These are phyloP conservation scores for Simplicillium aogashimaense DNA, from an alignment of 2,329 filamentous ascomycete species.

Conservation along the genomic window DNA sequence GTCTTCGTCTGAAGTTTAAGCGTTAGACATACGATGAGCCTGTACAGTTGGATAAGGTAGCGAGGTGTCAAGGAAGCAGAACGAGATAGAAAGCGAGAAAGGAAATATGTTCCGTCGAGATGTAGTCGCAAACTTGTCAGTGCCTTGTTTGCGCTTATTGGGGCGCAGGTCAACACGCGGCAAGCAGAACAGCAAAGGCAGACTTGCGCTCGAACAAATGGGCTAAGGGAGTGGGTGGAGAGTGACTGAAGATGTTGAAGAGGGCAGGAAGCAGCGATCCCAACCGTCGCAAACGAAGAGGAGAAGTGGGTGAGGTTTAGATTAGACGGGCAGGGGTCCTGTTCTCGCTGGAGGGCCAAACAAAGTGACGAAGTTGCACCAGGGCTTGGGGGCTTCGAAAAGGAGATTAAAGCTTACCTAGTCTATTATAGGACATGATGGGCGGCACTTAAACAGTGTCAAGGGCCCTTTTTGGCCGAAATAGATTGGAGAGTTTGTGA, in stretches of 20 bases:
- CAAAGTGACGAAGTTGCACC: not conserved
- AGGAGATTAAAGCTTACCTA: not conserved
- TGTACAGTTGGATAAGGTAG: too few species aligned
- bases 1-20: conserved; percentile 37
- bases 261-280: too few species aligned
- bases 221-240: conserved; percentile 3
- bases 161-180: not conserved
- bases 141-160: not conserved
- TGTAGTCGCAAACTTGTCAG: too few species aligned
- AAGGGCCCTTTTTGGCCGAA: too few species aligned
- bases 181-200: not conserved
- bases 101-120: not conserved
- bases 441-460: not conserved
- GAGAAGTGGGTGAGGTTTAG: not conserved
- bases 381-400: not conserved
- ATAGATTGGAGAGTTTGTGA: too few species aligned
- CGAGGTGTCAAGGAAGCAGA: not conserved
- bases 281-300: not conserved
- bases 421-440: not conserved
- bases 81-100: not conserved
- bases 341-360: not conserved
- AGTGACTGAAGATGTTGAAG: not conserved
- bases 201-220: not conserved
- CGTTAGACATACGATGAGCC: not conserved
- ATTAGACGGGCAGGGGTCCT: not conserved